Base-by-base conservation (phyloP, 179 eudicot species). In the Monotropa hypopitys region DNA sequence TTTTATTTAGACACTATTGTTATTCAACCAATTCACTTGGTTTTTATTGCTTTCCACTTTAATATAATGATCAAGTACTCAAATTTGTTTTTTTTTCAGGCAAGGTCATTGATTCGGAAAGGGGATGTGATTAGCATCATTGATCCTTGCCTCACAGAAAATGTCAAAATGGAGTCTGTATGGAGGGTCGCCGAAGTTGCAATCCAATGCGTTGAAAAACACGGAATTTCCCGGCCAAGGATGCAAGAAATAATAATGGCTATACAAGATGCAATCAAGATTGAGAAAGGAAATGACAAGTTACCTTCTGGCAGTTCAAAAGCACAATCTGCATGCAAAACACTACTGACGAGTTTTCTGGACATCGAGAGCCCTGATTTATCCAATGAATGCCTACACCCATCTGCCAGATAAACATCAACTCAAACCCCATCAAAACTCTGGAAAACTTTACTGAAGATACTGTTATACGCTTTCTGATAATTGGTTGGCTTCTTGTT, bases 111-210 rank as follows among this genome's bases (percentile, higher is more conserved):
- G 88, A 88, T 95, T 38, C 85, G 92, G 1, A 95, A 93, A 85
- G 98, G 99, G 70, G 98, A 95, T 77, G 92, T 93, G 20, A 81
- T 83, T 42, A 89, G 97, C 90, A 90, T 95, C 82, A 86, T 95
- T 28, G 99, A 95, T 83, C 98, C 97, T n/a, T 65, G 84, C 69
- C 82, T 95, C 77, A 75, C 80, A 16, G 90, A 81, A 51, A 82
- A 67, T 15, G 80, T 88, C 38, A 93, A 88, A 81, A 87, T 89
- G 26, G 99, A 95, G 83, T 95, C 99, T 2, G 84, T 91, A 32
- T 95, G 99, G 99, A 83, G 99, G 79, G 87, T 95, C 51, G 97
- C 98, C 6, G 99, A 95, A 86, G 90, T 88, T 11, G 97, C 98
- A 70, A 85, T 95, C 70, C 97, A 93, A 70, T 91, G 99, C 75